Percentiles rank a stretch among this genome's conserved stretches.
Conservation (phyloP, 2,329 filamentous ascomycete genomes). For the Cadophora sp. region DNA sequence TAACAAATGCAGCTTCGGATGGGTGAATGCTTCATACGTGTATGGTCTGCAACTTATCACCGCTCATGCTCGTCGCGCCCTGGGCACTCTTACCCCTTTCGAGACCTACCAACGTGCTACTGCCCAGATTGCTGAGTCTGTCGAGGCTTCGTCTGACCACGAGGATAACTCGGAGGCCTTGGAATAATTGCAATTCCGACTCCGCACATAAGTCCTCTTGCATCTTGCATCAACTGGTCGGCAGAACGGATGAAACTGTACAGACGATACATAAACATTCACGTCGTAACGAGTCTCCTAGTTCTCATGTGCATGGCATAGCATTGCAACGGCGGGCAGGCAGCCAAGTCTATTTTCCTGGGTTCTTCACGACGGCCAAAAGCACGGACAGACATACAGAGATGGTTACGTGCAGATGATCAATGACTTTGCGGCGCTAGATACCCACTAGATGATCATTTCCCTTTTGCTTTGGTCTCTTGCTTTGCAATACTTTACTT, state of each 20-base stretch:
- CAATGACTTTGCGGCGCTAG: slow-evolving; percentile 8
- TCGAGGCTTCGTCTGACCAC: neutral
- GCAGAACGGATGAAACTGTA: neutral
- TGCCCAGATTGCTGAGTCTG: slow-evolving; percentile 2
- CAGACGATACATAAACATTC: slow-evolving; percentile 14
- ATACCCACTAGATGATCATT: slow-evolving; percentile 18
- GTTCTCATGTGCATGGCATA: slow-evolving; percentile 3
- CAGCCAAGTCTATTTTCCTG: neutral
- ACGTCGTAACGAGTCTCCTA: slow-evolving; percentile 8
- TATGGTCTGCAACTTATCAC: slow-evolving; percentile 90
- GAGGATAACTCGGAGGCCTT: neutral
- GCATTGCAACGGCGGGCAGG: slow-evolving; percentile 10
- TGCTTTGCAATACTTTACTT: neutral
- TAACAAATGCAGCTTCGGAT: slow-evolving; percentile 76
- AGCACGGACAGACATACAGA: slow-evolving; percentile 1
- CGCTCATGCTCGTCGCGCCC: slow-evolving; percentile 85
- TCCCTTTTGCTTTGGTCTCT: neutral
- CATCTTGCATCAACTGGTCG: neutral
- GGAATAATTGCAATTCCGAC: neutral
- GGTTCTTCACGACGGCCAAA: slow-evolving; percentile 3
- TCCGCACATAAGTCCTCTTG: neutral
- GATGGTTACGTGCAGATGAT: slow-evolving; percentile 5
- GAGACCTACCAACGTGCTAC: slow-evolving; percentile 27
- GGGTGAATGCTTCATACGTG: slow-evolving; percentile 98
- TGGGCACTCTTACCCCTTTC: slow-evolving; percentile 85